phyloP scores from a whole-genome alignment of 352 stramenopile genomes.

The Globisporangium recalcitrans region DNA sequence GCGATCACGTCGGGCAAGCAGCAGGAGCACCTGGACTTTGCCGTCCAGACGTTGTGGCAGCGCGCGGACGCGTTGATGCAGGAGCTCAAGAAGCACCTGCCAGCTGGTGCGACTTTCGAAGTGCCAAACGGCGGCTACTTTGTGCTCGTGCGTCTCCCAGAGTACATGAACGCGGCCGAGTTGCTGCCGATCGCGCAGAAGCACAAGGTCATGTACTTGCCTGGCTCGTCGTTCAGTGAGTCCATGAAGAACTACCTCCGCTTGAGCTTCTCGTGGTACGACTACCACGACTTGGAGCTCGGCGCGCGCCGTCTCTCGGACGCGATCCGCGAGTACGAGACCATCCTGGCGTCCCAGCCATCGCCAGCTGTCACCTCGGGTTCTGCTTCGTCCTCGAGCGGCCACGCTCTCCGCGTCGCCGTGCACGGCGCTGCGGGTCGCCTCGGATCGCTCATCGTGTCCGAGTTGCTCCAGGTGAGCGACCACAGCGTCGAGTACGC shows the following conservation, averaged over 20 bases:
- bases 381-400: constrained; percentile 7
- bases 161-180: constrained; percentile 69
- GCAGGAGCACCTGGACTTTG: constrained; percentile 71
- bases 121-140: constrained; percentile 86
- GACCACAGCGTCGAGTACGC: constrained; percentile 45
- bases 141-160: constrained; percentile 75
- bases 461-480: constrained; percentile 46
- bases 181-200: constrained; percentile 74
- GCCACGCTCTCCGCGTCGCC: constrained; percentile 46
- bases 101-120: constrained; percentile 62
- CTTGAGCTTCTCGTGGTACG: constrained; percentile 87
- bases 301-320: constrained; percentile 66
- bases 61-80: constrained; percentile 73
- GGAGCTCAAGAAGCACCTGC: constrained; percentile 60
- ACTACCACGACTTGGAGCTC: constrained; percentile 69
- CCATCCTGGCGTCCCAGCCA: constrained; percentile 31
- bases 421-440: constrained; percentile 68
- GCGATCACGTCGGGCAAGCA: constrained; percentile 66
- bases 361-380: constrained; percentile 17
- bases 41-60: constrained; percentile 65
- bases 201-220: constrained; percentile 87
- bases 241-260: constrained; percentile 87
- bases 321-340: constrained; percentile 61
- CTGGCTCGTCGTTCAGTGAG: constrained; percentile 75
- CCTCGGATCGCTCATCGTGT: constrained; percentile 66